Percentiles rank a stretch among this genome's conserved stretches.
These are phyloP conservation scores for Leishmania mexicana DNA, from an alignment of 208 protist species.

Conservation along the genomic window DNA sequence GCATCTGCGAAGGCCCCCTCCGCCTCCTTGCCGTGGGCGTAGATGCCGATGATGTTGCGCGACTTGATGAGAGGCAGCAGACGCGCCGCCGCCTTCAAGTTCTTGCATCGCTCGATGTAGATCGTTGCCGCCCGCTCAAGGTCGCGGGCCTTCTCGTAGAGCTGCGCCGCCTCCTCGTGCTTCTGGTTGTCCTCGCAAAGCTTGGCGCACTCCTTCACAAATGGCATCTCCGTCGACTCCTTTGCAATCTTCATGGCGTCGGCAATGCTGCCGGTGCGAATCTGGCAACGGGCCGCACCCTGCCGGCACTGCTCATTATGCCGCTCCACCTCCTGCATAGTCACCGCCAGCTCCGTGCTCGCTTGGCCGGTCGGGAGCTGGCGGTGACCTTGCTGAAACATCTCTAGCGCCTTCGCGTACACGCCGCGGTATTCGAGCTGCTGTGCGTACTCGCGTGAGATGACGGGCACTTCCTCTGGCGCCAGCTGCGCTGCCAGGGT, in stretches of 20 bases:
- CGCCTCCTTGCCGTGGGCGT: slow-evolving; percentile 87
- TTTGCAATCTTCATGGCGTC: slow-evolving; percentile 87
- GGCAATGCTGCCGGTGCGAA: slow-evolving; percentile 87
- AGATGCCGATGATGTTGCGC: slow-evolving; percentile 95
- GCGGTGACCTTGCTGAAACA: slow-evolving; percentile 80
- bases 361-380: slow-evolving; percentile 73
- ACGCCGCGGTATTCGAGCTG: slow-evolving; percentile 97
- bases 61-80: slow-evolving; percentile 91
- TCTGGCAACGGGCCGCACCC: slow-evolving; percentile 87
- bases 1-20: slow-evolving; percentile 93
- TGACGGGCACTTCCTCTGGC: slow-evolving; percentile 85
- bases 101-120: slow-evolving; percentile 95
- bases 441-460: slow-evolving; percentile 95
- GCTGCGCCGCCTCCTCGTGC: slow-evolving; percentile 93
- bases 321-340: slow-evolving; percentile 61
- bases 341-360: slow-evolving; percentile 77
- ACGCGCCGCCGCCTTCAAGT: slow-evolving; percentile 85
- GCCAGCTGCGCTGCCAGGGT: slow-evolving; percentile 92
- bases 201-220: slow-evolving; percentile 92
- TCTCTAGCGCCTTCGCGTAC: slow-evolving; percentile 89
- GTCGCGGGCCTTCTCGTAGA: slow-evolving; percentile 94
- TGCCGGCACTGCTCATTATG: slow-evolving; percentile 88
- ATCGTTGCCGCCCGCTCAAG: slow-evolving; percentile 93
- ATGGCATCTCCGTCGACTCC: slow-evolving; percentile 59
- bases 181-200: slow-evolving; percentile 94